phyloP scores from a whole-genome alignment of 2,329 filamentous ascomycete genomes.

The Hypoxylon sp. region DNA sequence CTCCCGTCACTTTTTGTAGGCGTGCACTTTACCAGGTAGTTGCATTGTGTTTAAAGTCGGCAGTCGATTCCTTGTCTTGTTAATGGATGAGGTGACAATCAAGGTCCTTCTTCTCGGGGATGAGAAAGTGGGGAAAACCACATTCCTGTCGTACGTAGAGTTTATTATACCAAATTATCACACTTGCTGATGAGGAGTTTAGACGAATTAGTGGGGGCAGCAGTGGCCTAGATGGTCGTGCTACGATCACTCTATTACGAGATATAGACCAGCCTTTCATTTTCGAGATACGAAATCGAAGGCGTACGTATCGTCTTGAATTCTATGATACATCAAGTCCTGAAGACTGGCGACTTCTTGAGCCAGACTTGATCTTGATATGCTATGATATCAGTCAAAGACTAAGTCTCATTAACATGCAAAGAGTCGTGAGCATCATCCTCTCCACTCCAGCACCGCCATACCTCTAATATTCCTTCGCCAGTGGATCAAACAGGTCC shows the following conservation, averaged over 20 bases:
- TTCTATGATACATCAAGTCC: slow-evolving; percentile 72
- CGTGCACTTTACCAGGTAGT: neutral
- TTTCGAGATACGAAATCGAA: slow-evolving; percentile 66
- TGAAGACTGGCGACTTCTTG: slow-evolving; percentile 69
- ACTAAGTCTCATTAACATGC: slow-evolving; percentile 69
- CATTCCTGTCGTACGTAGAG: slow-evolving; percentile 68
- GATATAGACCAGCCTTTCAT: slow-evolving; percentile 72
- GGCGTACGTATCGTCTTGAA: slow-evolving; percentile 65
- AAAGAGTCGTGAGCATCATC: slow-evolving; percentile 62
- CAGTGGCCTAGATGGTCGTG: slow-evolving; percentile 56
- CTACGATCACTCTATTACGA: slow-evolving; percentile 63
- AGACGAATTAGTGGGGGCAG: slow-evolving; percentile 67
- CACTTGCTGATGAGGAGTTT: slow-evolving; percentile 21
- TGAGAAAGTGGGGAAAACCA: slow-evolving; percentile 70
- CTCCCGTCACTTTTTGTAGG: neutral
- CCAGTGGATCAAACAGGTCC: slow-evolving; percentile 71
- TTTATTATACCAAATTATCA: slow-evolving; percentile 20
- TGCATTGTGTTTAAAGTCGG: slow-evolving; percentile 1
- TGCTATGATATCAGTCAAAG: slow-evolving; percentile 74
- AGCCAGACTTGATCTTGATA: slow-evolving; percentile 69
- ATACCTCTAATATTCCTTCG: slow-evolving; percentile 16
- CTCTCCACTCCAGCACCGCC: slow-evolving; percentile 11
- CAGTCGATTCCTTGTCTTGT: neutral
- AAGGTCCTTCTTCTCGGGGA: slow-evolving; percentile 72
- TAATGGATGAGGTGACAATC: slow-evolving; percentile 64